Conservation (phyloP, 2,329 filamentous ascomycete genomes). For the Penicillium sp. region DNA sequence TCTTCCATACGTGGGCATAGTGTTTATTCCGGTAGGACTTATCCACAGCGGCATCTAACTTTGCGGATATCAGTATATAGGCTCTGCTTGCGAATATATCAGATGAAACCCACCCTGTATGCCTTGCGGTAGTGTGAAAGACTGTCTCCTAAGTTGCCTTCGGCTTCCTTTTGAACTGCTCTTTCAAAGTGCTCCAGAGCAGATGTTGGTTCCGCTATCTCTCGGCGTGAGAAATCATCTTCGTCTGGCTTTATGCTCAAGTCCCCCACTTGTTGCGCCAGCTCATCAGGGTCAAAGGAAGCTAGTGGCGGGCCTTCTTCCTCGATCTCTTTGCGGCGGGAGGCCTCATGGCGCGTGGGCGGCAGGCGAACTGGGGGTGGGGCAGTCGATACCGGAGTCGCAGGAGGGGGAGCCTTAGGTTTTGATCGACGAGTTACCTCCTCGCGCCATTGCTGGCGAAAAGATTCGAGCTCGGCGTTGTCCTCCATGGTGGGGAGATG, state of each 20-base stretch:
- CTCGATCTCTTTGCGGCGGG: conserved; percentile 39
- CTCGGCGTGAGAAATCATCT: conserved; percentile 37
- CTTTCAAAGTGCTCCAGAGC: conserved; percentile 90
- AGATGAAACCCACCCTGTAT: conserved; percentile 61
- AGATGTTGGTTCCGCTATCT: conserved; percentile 57
- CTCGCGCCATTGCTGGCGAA: conserved; percentile 79
- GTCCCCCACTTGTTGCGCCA: conserved; percentile 36
- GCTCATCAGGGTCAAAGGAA: conserved; percentile 28
- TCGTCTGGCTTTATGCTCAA: conserved; percentile 35
- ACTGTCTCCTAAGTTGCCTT: conserved; percentile 85
- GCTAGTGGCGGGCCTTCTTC: conserved; percentile 30
- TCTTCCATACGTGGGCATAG: conserved; percentile 65
- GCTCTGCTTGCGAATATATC: background rate
- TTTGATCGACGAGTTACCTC: conserved; percentile 61
- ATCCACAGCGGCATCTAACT: conserved; percentile 84
- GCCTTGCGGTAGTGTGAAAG: conserved; percentile 83
- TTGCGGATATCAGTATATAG: conserved; percentile 18
- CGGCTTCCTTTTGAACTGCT: conserved; percentile 81
- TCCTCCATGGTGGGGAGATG: conserved; percentile 36
- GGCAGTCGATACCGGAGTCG: conserved; percentile 14
- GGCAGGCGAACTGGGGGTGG: conserved; percentile 31
- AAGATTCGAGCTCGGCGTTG: conserved; percentile 74
- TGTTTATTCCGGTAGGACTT: conserved; percentile 86
- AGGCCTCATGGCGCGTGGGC: conserved; percentile 40
- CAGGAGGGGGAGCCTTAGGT: conserved; percentile 16